Evolutionary conservation across 129 eudicot genomes (phyloP), one percentile per base, ranked within the genome.

Genomic region (Chrysanthemum makinoi): DNA sequence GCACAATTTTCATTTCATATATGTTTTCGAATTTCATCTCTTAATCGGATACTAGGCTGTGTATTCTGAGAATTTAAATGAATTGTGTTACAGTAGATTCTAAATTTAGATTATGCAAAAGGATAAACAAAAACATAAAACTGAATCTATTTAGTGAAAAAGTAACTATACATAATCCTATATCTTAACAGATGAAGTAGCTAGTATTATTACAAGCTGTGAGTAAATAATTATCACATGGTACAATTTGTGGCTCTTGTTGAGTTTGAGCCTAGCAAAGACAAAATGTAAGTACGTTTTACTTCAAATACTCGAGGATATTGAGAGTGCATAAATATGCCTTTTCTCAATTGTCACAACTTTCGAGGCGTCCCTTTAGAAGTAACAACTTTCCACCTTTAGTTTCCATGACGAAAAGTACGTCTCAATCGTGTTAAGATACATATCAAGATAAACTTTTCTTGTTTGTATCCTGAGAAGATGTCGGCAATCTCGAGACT

Each of bases 401-500:
- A 35, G 14, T 39, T 28, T 33, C 19, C 19, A 14, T 3, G 1
- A 6, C 0, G 28, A 5, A 30, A 28, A 19, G 13, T 30, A 24
- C 30, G 20, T 33, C 13, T 20, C 24, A 35, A 43, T 13, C 43
- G 24, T n/a, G 17, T 44, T 18, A 10, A n/a, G 16, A 65, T 16
- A 17, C 22, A 58, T 43, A 20, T 81, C 90, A 49, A 89, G 77
- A 20, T 83, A 87, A 78, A 70, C 71, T 66, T 81, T 88, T 11
- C 86, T 83, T 17, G 88, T 80, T 44, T 86, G 85, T 15, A 35
- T 59, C 16, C 14, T 80, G 75, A 3, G 93, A 82, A 2, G 93
- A 82, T 53, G 83, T 86, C 15, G 75, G 80, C 92, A 85, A 86
- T 68, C 62, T 83, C 72, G 18, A 73, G 74, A 39, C n/a, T n/a